A percentile compares a stretch with the other conserved stretches of the same genome.
phyloP scores from a whole-genome alignment of 306 rosid species.

The Leucaena leucocephala region DNA sequence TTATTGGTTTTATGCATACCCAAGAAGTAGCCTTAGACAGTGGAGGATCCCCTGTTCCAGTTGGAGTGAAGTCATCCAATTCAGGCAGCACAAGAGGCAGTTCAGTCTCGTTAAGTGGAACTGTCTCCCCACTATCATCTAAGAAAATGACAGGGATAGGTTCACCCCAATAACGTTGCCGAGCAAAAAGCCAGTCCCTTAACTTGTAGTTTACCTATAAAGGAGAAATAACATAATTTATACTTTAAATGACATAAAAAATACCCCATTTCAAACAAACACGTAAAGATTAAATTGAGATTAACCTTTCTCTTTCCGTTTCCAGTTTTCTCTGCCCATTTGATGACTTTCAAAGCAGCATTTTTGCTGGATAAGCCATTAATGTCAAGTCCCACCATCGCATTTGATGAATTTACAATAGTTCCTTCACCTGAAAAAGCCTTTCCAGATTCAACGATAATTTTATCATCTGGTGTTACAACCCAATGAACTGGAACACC shows the following conservation, averaged over 20 bases:
- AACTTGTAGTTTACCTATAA: conserved; percentile 86
- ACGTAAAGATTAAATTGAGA: conserved; percentile 34
- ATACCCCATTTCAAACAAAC: conserved; percentile 13
- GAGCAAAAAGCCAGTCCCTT: conserved; percentile 99
- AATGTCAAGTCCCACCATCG: conserved; percentile 65
- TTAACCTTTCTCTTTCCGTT: conserved; percentile 87
- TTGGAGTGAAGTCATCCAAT: conserved; percentile 95
- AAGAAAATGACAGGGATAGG: conserved; percentile 93
- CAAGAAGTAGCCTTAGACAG: conserved; percentile 83
- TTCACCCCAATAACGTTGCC: conserved; percentile 99
- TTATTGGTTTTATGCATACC: conserved; percentile 50
- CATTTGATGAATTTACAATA: conserved; percentile 66
- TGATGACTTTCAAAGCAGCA: conserved; percentile 73
- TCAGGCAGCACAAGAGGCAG: conserved; percentile 91
- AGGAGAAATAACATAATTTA: conserved; percentile 36
- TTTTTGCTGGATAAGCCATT: conserved; percentile 79
- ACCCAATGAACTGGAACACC: conserved; percentile 70
- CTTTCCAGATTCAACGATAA: conserved; percentile 50
- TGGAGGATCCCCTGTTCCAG: conserved; percentile 97
- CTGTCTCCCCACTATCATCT: conserved; percentile 71
- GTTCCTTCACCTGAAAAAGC: conserved; percentile 81
- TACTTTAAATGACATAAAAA: conserved; percentile 26
- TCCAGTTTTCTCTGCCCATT: conserved; percentile 86
- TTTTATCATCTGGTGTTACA: conserved; percentile 66
- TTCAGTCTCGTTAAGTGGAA: conserved; percentile 74